A percentile compares a stretch with the other conserved stretches of the same genome.
phyloP scores from a whole-genome alignment of 805 yeast genomes.

The Wickerhamomyces alni region DNA sequence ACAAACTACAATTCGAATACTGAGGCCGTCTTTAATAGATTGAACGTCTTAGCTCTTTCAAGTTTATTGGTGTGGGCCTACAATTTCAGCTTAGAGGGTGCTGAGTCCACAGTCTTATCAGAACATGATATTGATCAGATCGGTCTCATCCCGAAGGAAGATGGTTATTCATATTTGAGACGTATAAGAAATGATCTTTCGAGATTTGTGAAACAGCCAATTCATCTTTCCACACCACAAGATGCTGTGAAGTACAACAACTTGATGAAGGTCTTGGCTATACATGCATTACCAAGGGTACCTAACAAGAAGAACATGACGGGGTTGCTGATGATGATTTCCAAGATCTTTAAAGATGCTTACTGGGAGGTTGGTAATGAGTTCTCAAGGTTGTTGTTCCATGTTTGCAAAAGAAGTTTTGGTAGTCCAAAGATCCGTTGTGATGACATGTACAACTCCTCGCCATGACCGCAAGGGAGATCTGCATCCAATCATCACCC shows the following conservation, averaged over 20 bases:
- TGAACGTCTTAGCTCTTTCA: conserved; percentile 28
- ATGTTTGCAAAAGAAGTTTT: conserved; percentile 48
- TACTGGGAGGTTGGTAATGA: conserved; percentile 57
- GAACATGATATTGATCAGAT: conserved; percentile 14
- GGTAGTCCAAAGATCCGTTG: conserved; percentile 43
- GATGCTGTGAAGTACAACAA: conserved; percentile 35
- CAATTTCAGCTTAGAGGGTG: conserved; percentile 41
- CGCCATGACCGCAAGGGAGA: too few species aligned
- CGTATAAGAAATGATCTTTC: conserved; percentile 41
- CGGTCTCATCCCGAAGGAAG: conserved; percentile 33
- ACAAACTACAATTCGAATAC: conserved; percentile 42
- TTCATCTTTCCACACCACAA: conserved; percentile 25
- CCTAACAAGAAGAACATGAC: conserved; percentile 42
- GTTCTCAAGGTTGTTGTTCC: conserved; percentile 43
- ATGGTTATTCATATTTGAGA: conserved; percentile 43
- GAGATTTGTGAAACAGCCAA: conserved; percentile 24
- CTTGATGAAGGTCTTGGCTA: conserved; percentile 35
- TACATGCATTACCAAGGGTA: conserved; percentile 30
- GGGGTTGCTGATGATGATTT: conserved; percentile 47
- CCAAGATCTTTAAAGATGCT: conserved; percentile 32
- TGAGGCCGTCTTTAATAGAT: conserved; percentile 40
- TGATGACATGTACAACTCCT: conserved; percentile 40
- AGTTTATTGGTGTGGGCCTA: conserved; percentile 44
- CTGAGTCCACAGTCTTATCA: conserved; percentile 32
- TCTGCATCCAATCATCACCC: too few species aligned